These are phyloP conservation scores for Colletotrichum orchidophilum DNA, from an alignment of 2,329 filamentous ascomycete species.

Conservation along the genomic window DNA sequence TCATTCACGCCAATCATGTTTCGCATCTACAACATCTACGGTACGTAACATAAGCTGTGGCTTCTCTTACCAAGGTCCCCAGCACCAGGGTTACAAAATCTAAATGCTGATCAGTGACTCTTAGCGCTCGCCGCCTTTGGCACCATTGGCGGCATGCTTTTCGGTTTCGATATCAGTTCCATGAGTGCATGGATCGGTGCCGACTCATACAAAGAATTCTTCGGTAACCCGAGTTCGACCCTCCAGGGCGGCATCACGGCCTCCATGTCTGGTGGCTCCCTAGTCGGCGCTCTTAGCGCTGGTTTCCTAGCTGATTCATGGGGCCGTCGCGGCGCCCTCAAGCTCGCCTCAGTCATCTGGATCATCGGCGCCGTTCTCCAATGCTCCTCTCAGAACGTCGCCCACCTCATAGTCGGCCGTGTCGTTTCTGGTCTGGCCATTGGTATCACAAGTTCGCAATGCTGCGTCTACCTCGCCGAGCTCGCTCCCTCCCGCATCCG, in stretches of 20 bases:
- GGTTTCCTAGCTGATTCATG: slow-evolving; percentile 59
- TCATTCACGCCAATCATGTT: slow-evolving; percentile 40
- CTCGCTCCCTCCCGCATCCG: slow-evolving; percentile 66
- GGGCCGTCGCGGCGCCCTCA: slow-evolving; percentile 55
- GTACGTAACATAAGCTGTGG: slow-evolving; percentile 34
- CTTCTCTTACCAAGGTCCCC: not conserved
- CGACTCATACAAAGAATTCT: slow-evolving; percentile 61
- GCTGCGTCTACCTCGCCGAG: slow-evolving; percentile 75
- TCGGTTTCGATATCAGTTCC: slow-evolving; percentile 67
- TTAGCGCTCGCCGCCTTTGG: slow-evolving; percentile 48
- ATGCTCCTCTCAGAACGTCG: slow-evolving; percentile 66
- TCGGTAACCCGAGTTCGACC: slow-evolving; percentile 55
- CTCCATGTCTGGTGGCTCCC: slow-evolving; percentile 61
- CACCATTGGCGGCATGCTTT: slow-evolving; percentile 55
- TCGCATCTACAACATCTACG: slow-evolving; percentile 49
- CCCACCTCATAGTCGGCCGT: slow-evolving; percentile 62
- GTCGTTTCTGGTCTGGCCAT: slow-evolving; percentile 73
- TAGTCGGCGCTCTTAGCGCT: slow-evolving; percentile 58
- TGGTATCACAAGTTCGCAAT: slow-evolving; percentile 73
- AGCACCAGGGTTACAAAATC: not conserved
- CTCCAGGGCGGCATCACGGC: slow-evolving; percentile 63
- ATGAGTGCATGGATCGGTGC: slow-evolving; percentile 67
- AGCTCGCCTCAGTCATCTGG: slow-evolving; percentile 58
- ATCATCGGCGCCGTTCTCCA: slow-evolving; percentile 68
- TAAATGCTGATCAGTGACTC: not conserved